A percentile compares a stretch with the other conserved stretches of the same genome.
Evolutionary conservation across 768 basidiomycete genomes (phyloP).

Genomic region (Dacryopinax primogenitus): DNA sequence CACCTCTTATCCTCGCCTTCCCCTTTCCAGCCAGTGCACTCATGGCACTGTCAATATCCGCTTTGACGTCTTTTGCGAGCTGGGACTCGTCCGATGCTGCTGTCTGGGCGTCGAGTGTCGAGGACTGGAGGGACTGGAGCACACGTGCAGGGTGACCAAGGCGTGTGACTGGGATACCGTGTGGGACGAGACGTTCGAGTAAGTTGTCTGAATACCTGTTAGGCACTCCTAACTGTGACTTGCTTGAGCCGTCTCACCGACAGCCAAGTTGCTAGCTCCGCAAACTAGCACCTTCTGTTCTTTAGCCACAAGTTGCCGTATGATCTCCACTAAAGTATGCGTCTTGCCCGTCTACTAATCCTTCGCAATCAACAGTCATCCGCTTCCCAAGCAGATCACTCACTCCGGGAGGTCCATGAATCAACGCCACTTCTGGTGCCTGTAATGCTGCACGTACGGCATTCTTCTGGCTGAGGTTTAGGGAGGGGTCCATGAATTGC

Average conservation of each 20-base stretch:
- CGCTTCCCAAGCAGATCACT: neutral
- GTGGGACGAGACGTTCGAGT: constrained; percentile 53
- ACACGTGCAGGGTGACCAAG: constrained; percentile 93
- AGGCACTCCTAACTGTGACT: neutral
- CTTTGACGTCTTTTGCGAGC: constrained; percentile 78
- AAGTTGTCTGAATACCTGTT: constrained; percentile 57
- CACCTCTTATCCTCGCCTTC: constrained; percentile 26
- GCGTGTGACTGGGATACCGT: constrained; percentile 45
- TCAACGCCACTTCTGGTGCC: constrained; percentile 72
- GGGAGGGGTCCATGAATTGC: constrained; percentile 54
- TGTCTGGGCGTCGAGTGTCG: constrained; percentile 32
- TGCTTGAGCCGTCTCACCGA: constrained; percentile 26
- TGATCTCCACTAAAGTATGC: constrained; percentile 85
- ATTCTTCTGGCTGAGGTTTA: constrained; percentile 74
- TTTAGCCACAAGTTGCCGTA: constrained; percentile 51
- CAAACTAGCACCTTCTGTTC: constrained; percentile 61
- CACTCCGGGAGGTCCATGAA: constrained; percentile 89
- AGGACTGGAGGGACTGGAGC: constrained; percentile 38
- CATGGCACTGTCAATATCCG: constrained; percentile 63
- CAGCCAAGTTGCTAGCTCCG: constrained; percentile 86
- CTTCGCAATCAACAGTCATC: neutral
- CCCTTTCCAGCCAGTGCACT: constrained; percentile 55
- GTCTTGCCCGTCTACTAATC: constrained; percentile 79
- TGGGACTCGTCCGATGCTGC: constrained; percentile 52
- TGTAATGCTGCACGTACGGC: constrained; percentile 76